Conservation (phyloP, 2,329 filamentous ascomycete genomes). For the Davidsoniella eucalypti region DNA sequence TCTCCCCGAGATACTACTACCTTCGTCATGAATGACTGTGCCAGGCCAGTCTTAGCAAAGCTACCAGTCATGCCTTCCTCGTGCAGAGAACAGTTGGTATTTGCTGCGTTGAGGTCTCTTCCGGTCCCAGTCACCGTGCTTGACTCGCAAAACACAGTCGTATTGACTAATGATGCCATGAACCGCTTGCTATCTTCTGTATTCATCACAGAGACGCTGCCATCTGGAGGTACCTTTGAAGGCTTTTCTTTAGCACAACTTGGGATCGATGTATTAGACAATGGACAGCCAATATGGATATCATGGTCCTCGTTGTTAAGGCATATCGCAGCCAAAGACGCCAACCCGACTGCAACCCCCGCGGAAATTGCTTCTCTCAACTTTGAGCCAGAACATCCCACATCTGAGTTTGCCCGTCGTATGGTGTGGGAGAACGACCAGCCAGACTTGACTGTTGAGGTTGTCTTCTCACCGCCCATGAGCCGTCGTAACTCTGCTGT, state of each 20-base stretch:
- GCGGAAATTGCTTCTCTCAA: neutral
- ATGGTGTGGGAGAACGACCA: constrained; percentile 5
- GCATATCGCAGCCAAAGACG: constrained; percentile 24
- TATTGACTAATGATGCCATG: constrained; percentile 62
- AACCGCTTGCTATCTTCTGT: constrained; percentile 37
- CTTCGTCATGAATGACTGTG: constrained; percentile 15
- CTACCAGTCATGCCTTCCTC: constrained; percentile 25
- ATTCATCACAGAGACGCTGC: neutral
- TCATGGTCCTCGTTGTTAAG: constrained; percentile 43
- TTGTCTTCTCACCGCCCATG: constrained; percentile 6
- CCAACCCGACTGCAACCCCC: neutral
- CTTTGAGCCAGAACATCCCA: neutral
- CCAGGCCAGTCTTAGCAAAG: constrained; percentile 8
- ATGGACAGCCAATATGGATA: constrained; percentile 44
- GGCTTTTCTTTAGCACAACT: constrained; percentile 41
- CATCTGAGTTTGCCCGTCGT: neutral
- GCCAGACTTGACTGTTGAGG: constrained; percentile 9
- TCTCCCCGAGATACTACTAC: neutral
- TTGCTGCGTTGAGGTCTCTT: constrained; percentile 56
- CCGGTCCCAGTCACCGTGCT: constrained; percentile 57
- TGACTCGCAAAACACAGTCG: constrained; percentile 50
- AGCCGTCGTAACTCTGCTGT: neutral
- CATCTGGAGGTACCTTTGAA: neutral
- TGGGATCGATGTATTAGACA: constrained; percentile 56
- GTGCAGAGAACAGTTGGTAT: constrained; percentile 39